A percentile compares a stretch with the other conserved stretches of the same genome.
phyloP scores from a whole-genome alignment of 2,329 filamentous ascomycete genomes.

The Niveomyces coronatus region DNA sequence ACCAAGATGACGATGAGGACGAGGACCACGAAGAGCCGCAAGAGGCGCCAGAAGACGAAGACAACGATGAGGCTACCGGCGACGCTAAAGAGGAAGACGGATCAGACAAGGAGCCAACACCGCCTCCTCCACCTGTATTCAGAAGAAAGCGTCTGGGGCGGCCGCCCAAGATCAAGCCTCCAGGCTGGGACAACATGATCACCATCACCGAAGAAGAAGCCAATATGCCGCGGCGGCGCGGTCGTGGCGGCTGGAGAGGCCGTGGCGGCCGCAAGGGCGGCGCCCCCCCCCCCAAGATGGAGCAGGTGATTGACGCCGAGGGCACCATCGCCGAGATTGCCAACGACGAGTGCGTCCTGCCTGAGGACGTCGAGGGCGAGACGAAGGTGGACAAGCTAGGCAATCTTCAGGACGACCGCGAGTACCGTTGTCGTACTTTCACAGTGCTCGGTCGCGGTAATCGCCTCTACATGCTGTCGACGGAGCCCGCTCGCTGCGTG shows the following conservation, averaged over 20 bases:
- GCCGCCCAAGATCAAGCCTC: slow-evolving; percentile 73
- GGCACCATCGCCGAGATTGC: slow-evolving; percentile 85
- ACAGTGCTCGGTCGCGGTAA: slow-evolving; percentile 76
- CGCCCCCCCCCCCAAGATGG: slow-evolving; percentile 62
- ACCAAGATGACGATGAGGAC: slow-evolving; percentile 38
- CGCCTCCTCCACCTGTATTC: slow-evolving; percentile 51
- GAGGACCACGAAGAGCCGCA: slow-evolving; percentile 25
- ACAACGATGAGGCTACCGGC: slow-evolving; percentile 24
- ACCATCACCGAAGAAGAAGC: slow-evolving; percentile 43
- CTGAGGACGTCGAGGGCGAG: slow-evolving; percentile 80
- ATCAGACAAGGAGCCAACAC: slow-evolving; percentile 41
- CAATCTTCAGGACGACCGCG: slow-evolving; percentile 68
- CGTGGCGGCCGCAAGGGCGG: slow-evolving; percentile 58
- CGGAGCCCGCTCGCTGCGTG: slow-evolving; percentile 90
- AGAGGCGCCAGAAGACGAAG: slow-evolving; percentile 28
- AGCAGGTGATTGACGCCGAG: slow-evolving; percentile 85
- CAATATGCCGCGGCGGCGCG: slow-evolving; percentile 52
- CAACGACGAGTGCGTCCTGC: slow-evolving; percentile 83
- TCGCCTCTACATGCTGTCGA: slow-evolving; percentile 94
- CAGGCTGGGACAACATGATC: slow-evolving; percentile 62
- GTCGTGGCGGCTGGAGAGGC: slow-evolving; percentile 61
- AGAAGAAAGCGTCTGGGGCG: slow-evolving; percentile 73
- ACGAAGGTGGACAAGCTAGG: slow-evolving; percentile 88
- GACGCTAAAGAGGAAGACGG: slow-evolving; percentile 27
- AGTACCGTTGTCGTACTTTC: slow-evolving; percentile 94